phyloP scores from a whole-genome alignment of 768 basidiomycete species.

The Cystofilobasidium ferigula region DNA sequence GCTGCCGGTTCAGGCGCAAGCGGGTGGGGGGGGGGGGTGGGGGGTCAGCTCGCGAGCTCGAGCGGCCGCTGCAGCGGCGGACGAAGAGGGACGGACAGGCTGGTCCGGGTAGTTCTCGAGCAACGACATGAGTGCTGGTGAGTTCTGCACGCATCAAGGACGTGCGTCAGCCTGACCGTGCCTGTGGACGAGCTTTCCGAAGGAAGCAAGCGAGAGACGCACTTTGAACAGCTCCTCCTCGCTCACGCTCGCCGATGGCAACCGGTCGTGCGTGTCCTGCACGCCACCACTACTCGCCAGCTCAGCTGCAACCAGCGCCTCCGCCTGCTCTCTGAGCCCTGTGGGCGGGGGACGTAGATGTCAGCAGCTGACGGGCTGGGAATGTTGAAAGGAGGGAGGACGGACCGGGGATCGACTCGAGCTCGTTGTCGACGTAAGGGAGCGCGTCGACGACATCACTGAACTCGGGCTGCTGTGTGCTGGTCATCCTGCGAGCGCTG shows the following conservation, averaged over 20 bases:
- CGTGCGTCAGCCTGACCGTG: no score
- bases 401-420: constrained; percentile 22
- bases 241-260: constrained; percentile 1
- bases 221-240: constrained; percentile 22
- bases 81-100: constrained; percentile 10
- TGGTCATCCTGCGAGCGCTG: no score
- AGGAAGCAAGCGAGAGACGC: background rate
- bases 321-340: constrained; percentile 22
- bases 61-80: background rate
- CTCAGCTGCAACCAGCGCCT: constrained; percentile 19
- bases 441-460: constrained; percentile 20
- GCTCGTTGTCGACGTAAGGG: constrained; percentile 24
- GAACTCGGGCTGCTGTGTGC: background rate
- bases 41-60: no score
- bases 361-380: background rate
- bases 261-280: constrained; percentile 4
- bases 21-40: background rate
- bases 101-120: constrained; percentile 17
- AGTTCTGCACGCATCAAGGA: no score
- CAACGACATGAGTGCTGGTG: constrained; percentile 13
- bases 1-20: background rate
- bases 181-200: no score
- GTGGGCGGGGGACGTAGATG: background rate
- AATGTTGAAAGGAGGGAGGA: background rate
- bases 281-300: constrained; percentile 8